A percentile compares a stretch with the other conserved stretches of the same genome.
These are phyloP conservation scores for Colletotrichum spinosum DNA, from an alignment of 2,329 filamentous ascomycete species.

Conservation along the genomic window DNA sequence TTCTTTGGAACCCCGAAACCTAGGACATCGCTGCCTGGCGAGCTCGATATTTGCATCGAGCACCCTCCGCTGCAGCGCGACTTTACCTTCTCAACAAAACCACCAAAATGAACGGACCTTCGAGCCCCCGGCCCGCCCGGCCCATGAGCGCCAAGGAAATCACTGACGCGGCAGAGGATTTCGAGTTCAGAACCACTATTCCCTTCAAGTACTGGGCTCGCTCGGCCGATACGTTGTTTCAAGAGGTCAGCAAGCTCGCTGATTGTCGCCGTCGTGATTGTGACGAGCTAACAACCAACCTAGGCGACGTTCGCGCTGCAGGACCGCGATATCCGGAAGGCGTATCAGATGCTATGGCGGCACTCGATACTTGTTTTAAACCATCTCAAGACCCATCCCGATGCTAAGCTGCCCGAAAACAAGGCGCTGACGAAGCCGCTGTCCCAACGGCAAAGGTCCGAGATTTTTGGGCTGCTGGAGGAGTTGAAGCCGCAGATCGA, in stretches of 20 bases:
- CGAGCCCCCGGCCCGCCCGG: slow-evolving; percentile 51
- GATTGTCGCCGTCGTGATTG: background rate
- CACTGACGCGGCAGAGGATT: slow-evolving; percentile 78
- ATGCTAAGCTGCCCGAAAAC: slow-evolving; percentile 74
- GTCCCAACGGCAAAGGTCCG: slow-evolving; percentile 59
- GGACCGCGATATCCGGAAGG: slow-evolving; percentile 87
- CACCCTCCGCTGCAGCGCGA: background rate
- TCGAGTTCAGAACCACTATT: slow-evolving; percentile 82
- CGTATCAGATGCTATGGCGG: slow-evolving; percentile 91
- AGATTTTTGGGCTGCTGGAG: slow-evolving; percentile 78
- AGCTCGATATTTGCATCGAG: slow-evolving; percentile 8
- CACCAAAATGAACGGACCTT: slow-evolving; percentile 43
- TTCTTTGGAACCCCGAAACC: background rate
- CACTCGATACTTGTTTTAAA: slow-evolving; percentile 88
- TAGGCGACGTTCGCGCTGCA: slow-evolving; percentile 87
- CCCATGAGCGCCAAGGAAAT: slow-evolving; percentile 85
- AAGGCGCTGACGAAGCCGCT: slow-evolving; percentile 70
- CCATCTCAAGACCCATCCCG: slow-evolving; percentile 80
- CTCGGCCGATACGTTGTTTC: slow-evolving; percentile 81
- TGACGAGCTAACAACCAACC: slow-evolving; percentile 3
- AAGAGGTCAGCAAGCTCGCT: slow-evolving; percentile 72
- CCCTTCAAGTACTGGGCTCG: slow-evolving; percentile 85
- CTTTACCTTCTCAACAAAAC: background rate
- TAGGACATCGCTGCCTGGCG: background rate
- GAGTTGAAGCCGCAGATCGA: slow-evolving; percentile 83